Base-by-base conservation (phyloP, 768 basidiomycete species). In the Xerocomellus amylosporus region DNA sequence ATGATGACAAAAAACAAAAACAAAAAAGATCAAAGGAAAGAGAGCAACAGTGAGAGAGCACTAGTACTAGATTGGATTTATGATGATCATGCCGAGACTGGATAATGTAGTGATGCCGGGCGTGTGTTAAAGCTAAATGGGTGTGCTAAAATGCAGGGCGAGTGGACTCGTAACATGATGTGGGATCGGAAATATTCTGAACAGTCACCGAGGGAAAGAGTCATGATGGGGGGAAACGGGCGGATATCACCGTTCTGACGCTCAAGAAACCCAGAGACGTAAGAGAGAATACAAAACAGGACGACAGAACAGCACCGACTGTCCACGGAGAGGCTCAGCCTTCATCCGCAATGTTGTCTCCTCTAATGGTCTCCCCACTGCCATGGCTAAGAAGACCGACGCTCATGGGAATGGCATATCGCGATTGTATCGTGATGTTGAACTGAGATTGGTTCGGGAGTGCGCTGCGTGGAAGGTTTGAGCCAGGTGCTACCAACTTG, bases 381-480 rank as follows among this genome's bases (percentile, higher is more conserved):
- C 58, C 60, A 56, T 64, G 58, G 20, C 48, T 46, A 47, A 54
- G 15, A 17, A 53, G 13, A 30, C 55, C 45, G 40, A 49, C 28
- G 30, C 43, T 54, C 4, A 38, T 14, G 17, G 55, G 44, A 22
- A 43, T 28, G 33, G 14, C 46, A 14, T 57, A 46, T 45, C 69
- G 67, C 37, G 66, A 56, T 44, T 69, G 61, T n/a, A 63, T 64
- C 8, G 77, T 70, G 36, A 80, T 58, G 53, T 72, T 75, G 59
- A 82, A 83, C 10, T 66, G 65, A 34, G 74, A 72, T 56, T 78
- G 80, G 34, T 74, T 74, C 20, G 79, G 77, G 52, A 77, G 73
- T 26, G 84, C 83, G 60, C 82, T 86, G 44, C 79, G 81, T 15
- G 84, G 77, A 39, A 69, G 67, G 49, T 80, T 72, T 28, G 62